Evolutionary conservation across 345 rosid genomes (phyloP), one percentile per base, ranked within the genome.

Genomic region (Arabis alpina): DNA sequence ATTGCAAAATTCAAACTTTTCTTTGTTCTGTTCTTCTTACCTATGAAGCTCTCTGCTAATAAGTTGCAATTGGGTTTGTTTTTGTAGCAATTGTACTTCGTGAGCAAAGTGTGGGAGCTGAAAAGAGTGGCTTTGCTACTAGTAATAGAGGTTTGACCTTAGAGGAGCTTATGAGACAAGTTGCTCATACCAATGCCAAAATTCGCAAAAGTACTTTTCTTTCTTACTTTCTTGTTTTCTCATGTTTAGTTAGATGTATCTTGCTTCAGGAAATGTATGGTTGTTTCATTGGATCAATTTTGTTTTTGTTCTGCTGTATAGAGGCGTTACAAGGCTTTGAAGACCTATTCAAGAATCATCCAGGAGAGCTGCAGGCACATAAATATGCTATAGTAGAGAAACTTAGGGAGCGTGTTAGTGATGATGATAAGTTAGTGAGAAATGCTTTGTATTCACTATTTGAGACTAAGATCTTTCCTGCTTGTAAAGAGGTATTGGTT

Each of bases 121-220:
- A 89, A 49, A 93, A 86, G 81, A 66, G 75, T n/a, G 97, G 89
- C 37, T 78, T 87, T 13, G 97, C 98, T 57, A 84, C 91, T 41
- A 91, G 80, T 77, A 93, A 84, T 88, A 93, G 86, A 73, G 97
- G 97, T n/a, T 78, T 91, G 83, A 86, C 96, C 66, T 77, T 93
- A 76, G 71, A 84, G 30, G 97, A 91, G 72, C 97, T 93, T 68
- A 88, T 93, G 30, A 83, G 74, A 64, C 97, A 91, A 73, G 82
- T 91, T 66, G 82, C 96, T 2, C 97, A 93, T 83, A 86, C 83
- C 81, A 93, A 81, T 73, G 72, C 87, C n/a, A 91, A 85, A 87
- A 88, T 91, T 73, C 91, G 96, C 63, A 83, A 79, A 76, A 87
- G 96, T 93, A 76, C 23, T 32, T 11, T 41, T 19, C 8, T 11